Evolutionary conservation across 805 yeast genomes (phyloP).

Genomic region (Candida nanaspora): DNA sequence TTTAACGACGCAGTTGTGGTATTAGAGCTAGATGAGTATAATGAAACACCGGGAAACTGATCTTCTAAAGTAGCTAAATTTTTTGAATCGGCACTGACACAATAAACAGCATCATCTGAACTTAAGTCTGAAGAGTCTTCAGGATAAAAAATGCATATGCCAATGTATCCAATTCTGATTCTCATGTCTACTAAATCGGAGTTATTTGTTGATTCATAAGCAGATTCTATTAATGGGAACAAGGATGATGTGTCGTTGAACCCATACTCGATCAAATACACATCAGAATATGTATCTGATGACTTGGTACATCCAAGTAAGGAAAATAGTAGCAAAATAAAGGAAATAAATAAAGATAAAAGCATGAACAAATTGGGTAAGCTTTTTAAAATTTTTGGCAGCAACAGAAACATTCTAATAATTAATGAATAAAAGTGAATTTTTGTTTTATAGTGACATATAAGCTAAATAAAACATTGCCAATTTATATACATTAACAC

Average conservation of each 20-base stretch:
- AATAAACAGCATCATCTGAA: constrained; percentile 27
- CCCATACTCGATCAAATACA: constrained; percentile 40
- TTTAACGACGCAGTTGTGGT: constrained; percentile 31
- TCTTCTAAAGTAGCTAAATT: constrained; percentile 12
- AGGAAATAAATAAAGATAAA: constrained; percentile 28
- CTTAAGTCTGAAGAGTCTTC: constrained; percentile 30
- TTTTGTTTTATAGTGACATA: too few species aligned
- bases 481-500: too few species aligned
- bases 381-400: background rate
- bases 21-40: constrained; percentile 25
- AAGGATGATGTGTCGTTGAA: constrained; percentile 41
- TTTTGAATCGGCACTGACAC: constrained; percentile 13
- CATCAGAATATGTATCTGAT: constrained; percentile 35
- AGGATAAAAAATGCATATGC: constrained; percentile 39
- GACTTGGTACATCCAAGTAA: constrained; percentile 47
- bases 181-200: constrained; percentile 32
- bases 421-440: too few species aligned
- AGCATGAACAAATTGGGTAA: background rate
- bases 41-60: constrained; percentile 26
- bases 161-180: constrained; percentile 48
- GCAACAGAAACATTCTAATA: background rate
- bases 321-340: constrained; percentile 46
- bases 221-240: constrained; percentile 30
- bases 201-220: constrained; percentile 25
- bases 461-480: too few species aligned